Conservation (phyloP, 345 rosid genomes). For the Lumnitzera littorea region DNA sequence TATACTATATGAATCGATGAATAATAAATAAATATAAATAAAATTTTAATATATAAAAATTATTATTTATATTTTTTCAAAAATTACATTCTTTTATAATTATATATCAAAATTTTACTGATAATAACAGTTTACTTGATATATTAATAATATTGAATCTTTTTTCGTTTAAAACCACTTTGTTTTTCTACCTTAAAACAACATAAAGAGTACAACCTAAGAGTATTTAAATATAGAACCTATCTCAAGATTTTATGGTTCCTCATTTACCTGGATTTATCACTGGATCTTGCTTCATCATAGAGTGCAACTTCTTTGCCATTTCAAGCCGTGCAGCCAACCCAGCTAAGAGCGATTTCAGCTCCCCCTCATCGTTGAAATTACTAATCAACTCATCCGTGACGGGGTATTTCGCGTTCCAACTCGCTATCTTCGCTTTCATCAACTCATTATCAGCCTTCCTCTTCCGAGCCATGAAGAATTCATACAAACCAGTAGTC, state of each 20-base stretch:
- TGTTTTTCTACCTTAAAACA: too few relatives aligned
- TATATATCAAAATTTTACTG: too few relatives aligned
- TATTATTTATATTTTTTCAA: too few relatives aligned
- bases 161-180: too few relatives aligned
- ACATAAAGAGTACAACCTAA: too few relatives aligned
- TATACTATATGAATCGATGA: too few relatives aligned
- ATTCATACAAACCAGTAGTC: conserved; percentile 13
- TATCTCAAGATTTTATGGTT: neutral
- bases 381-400: conserved; percentile 12
- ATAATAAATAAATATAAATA: too few relatives aligned
- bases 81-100: too few relatives aligned
- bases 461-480: conserved; percentile 12
- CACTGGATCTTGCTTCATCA: conserved; percentile 2
- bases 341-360: conserved; percentile 4
- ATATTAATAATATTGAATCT: too few relatives aligned
- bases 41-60: too few relatives aligned
- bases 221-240: too few relatives aligned
- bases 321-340: conserved; percentile 10
- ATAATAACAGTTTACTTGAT: too few relatives aligned
- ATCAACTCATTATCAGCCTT: conserved; percentile 14
- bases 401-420: conserved; percentile 14
- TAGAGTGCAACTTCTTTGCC: conserved; percentile 7
- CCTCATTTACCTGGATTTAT: neutral
- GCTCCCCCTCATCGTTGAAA: conserved; percentile 2
- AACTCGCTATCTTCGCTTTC: conserved; percentile 9